Evolutionary conservation across 768 basidiomycete genomes (phyloP).

Genomic region (Podaxis pistillaris): DNA sequence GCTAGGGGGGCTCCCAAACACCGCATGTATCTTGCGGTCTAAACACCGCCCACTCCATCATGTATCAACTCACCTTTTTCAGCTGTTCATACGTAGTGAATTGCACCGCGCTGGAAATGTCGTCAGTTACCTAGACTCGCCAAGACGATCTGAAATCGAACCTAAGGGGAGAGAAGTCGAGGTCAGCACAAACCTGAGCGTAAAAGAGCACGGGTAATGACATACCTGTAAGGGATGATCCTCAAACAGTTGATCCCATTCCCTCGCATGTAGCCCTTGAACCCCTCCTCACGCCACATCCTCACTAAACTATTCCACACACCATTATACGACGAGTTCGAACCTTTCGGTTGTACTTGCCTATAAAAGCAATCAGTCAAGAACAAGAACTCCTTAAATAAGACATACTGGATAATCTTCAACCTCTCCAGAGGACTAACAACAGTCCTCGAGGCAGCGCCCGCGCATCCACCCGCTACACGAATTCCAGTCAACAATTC

Average conservation of each 20-base stretch:
- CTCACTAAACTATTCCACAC: constrained; percentile 81
- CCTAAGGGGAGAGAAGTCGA: background rate
- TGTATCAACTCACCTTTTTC: constrained; percentile 62
- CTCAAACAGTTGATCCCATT: constrained; percentile 89
- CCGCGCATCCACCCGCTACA: constrained; percentile 55
- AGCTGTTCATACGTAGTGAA: constrained; percentile 89
- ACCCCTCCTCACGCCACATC: constrained; percentile 94
- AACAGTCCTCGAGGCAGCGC: constrained; percentile 81
- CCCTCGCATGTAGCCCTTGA: constrained; percentile 90
- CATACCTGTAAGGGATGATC: constrained; percentile 84
- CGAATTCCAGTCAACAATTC: background rate
- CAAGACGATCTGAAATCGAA: background rate
- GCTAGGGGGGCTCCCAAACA: background rate
- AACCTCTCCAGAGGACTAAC: constrained; percentile 90
- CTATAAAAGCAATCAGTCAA: constrained; percentile 36
- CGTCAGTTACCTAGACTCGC: background rate
- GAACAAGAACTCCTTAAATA: constrained; percentile 11
- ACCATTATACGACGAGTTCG: constrained; percentile 71
- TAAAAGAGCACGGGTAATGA: constrained; percentile 17
- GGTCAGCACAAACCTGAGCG: constrained; percentile 9
- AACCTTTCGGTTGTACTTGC: constrained; percentile 81
- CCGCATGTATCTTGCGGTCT: background rate
- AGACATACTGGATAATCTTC: constrained; percentile 92
- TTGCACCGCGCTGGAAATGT: constrained; percentile 63
- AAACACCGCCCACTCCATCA: background rate